Evolutionary conservation across 495 filamentous ascomycete species (phyloP).

Genomic region (Xylaria grammica): DNA sequence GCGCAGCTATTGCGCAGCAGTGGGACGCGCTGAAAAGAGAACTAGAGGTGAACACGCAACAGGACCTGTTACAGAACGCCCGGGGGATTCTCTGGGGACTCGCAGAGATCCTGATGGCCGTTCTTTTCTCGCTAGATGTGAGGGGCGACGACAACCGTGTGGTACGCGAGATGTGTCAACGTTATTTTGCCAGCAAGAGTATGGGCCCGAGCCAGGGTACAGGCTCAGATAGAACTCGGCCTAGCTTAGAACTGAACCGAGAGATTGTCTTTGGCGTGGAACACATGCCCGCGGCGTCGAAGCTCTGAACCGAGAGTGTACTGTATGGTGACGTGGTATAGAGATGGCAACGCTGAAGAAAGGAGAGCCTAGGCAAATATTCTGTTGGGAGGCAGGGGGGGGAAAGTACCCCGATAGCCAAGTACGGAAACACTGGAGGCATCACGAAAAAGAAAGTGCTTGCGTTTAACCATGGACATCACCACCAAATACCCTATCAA

Average conservation of each 20-base stretch:
- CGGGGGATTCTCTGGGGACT: constrained; percentile 38
- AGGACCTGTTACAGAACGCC: constrained; percentile 38
- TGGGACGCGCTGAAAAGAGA: constrained; percentile 33
- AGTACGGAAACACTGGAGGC: too few relatives aligned
- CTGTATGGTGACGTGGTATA: not conserved
- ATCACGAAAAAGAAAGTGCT: not conserved
- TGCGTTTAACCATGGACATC: not conserved
- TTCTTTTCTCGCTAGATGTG: constrained; percentile 40
- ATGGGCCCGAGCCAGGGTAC: not conserved
- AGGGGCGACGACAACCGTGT: constrained; percentile 28
- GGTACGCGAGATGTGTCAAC: constrained; percentile 34
- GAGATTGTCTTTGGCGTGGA: constrained; percentile 25
- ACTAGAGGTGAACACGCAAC: constrained; percentile 28
- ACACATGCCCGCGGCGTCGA: not conserved
- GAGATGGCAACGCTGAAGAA: too few relatives aligned
- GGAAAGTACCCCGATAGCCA: too few relatives aligned
- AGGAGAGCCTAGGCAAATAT: too few relatives aligned
- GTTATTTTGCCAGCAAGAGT: constrained; percentile 35
- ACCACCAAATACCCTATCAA: not conserved
- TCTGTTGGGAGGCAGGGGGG: too few relatives aligned
- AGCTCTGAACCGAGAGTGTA: not conserved
- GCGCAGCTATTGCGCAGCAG: not conserved
- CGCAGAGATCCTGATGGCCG: constrained; percentile 43
- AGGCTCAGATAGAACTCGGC: not conserved
- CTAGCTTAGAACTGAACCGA: constrained; percentile 21